Evolutionary conservation across 805 yeast species (phyloP), one percentile per base, ranked within the genome.

Genomic region (Wickerhamiella alocasiicola): DNA sequence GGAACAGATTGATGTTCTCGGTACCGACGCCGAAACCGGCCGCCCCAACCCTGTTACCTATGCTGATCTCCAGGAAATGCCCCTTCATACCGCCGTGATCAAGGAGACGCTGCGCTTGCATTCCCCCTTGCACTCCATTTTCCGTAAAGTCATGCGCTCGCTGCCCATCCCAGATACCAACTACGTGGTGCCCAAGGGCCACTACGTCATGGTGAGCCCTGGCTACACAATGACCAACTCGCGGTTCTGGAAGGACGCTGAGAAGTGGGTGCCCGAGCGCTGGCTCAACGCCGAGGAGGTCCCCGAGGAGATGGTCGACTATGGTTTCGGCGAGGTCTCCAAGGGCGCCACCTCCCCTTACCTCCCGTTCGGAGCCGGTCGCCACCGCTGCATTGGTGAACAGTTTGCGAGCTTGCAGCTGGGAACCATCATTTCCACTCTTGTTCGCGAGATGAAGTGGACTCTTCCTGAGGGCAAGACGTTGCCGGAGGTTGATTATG

Each of bases 331-430:
- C 59, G 81, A 83, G 45, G 82, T 91, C 48, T 77, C 94, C 34
- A 91, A 91, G 66, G 98, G 97, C 65, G 97, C 88, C 40, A 68
- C 82, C 23, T 83, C 95, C 31, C 95, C 97, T 44, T 91, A 84
- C 65, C 74, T 91, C 59, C 98, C 98, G 42, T 91, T 91, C 56
- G 98, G 98, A 53, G 98, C 97, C 62, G 98, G 98, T 51, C 81
- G 98, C 71, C 98, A 91, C 63, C 81, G 98, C 67, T 91, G 98
- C 66, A 88, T 91, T 56, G 98, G 98, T 59, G 98, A 91, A 65
- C 97, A 88, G 60, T 91, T 91, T 65, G 98, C 98, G 19, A 83
- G 78, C 61, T 76, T 79, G 50, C 98, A 91, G 68, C 72, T 91
- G 49, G 95, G 95, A 37, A 77, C 91, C 37, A 68, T 91, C 46